Base-by-base conservation (phyloP, 345 rosid genomes). In the Citropsis articulata region DNA sequence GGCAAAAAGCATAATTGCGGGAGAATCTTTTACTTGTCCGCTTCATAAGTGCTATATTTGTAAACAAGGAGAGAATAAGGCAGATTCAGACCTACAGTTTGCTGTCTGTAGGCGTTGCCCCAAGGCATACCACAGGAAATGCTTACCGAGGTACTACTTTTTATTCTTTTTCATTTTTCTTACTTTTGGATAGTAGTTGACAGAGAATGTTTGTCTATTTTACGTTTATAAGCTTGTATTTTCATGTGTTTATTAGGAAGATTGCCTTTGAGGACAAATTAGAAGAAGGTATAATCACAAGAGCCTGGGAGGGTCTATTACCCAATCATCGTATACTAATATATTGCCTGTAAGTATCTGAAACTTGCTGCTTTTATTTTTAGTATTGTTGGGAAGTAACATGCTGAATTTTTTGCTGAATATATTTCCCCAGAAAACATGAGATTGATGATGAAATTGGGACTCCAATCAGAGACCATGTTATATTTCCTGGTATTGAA, bases 31-130 rank as follows among this genome's bases (percentile, higher is more conserved):
- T 87, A 85, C 92, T 24, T 94, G 99, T 77, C 97, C 99, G 68
- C 77, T 87, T 70, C 99, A 96, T 82, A 94, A 92, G 82, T 96
- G 99, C 80, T 72, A 68, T 82, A 89, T 84, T 77, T 96, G 99
- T 81, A 85, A 83, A 81, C 86, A 80, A 67, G 90, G 84, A 75
- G 98, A 96, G 85, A 84, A 88, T 76, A 92, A 90, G 89, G 81
- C 86, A 80, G 87, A 73, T 24, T 6, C 14, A 40, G 82, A 90
- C 27, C 77, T 91, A 80, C 99, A 94, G 60, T 89, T 94, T 88
- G 94, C 99, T 81, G 86, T 94, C 36, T 96, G 99, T 82, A 88
- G 98, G 83, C 95, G 97, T 27, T 96, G 99, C 78, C 99, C 99
- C 28, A 90, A 84, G 69, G 85, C 95, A 77, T 96, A 92, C 83